Conservation (phyloP, 208 protist species). For the Crithidia fasciculata region DNA sequence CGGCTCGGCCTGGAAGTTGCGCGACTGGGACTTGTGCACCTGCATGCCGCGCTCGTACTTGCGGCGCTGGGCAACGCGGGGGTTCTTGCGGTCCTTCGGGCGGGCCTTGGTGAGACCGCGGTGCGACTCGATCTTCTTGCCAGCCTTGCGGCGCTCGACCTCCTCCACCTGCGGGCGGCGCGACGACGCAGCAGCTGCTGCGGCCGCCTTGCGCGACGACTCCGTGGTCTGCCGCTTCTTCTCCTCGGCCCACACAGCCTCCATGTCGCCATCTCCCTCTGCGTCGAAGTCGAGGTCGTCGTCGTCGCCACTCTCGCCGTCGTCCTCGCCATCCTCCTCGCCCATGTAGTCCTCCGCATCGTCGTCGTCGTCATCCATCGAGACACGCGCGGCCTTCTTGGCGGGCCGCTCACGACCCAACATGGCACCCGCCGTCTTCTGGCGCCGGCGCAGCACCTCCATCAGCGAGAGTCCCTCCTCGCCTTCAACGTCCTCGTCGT, state of each 20-base stretch:
- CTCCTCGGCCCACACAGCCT: slow-evolving; percentile 76
- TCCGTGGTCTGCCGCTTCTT: slow-evolving; percentile 41
- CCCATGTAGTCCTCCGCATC: slow-evolving; percentile 27
- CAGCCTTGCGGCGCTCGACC: slow-evolving; percentile 82
- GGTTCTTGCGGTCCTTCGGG: slow-evolving; percentile 91
- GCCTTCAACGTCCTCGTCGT: slow-evolving; percentile 34
- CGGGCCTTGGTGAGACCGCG: slow-evolving; percentile 87
- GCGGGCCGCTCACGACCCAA: slow-evolving; percentile 33
- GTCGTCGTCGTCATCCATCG: slow-evolving; percentile 26
- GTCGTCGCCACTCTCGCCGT: slow-evolving; percentile 28
- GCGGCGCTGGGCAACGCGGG: slow-evolving; percentile 83
- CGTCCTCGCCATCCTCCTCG: neutral
- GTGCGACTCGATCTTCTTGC: slow-evolving; percentile 89
- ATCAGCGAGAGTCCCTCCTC: slow-evolving; percentile 79
- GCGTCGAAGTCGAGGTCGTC: slow-evolving; percentile 24
- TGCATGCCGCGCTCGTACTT: slow-evolving; percentile 90
- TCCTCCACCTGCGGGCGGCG: slow-evolving; percentile 46
- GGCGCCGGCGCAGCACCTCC: slow-evolving; percentile 71
- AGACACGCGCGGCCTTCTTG: slow-evolving; percentile 17
- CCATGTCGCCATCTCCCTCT: slow-evolving; percentile 66
- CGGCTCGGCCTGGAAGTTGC: slow-evolving; percentile 76
- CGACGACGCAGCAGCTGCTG: slow-evolving; percentile 6
- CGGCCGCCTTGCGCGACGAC: slow-evolving; percentile 25
- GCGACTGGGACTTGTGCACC: slow-evolving; percentile 84
- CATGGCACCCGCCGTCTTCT: slow-evolving; percentile 41